Conservation (phyloP, 176 grass and related monocot genomes). For the Zoysia japonica region DNA sequence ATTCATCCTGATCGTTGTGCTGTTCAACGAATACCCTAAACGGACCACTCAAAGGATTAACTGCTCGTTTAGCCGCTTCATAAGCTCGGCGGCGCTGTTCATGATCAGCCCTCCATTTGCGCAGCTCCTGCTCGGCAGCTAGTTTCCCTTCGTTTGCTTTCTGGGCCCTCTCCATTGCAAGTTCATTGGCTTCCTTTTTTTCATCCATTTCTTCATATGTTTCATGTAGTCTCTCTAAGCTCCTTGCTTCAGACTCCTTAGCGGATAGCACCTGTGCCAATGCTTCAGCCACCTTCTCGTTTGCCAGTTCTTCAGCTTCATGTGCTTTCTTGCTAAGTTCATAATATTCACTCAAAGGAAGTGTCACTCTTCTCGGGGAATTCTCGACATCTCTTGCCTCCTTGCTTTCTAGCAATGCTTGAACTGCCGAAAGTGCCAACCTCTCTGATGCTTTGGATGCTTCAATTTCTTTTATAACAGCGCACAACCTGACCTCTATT, state of each 20-base stretch:
- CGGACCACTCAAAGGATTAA: slow-evolving; percentile 60
- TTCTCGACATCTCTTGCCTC: slow-evolving; percentile 40
- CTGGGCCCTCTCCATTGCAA: slow-evolving; percentile 58
- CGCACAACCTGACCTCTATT: slow-evolving; percentile 54
- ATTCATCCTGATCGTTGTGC: slow-evolving; percentile 36
- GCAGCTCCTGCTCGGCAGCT: slow-evolving; percentile 72
- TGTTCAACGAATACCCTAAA: slow-evolving; percentile 43
- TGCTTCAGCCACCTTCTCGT: slow-evolving; percentile 62
- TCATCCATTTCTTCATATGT: slow-evolving; percentile 59
- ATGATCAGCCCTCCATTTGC: slow-evolving; percentile 95
- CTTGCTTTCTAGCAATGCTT: slow-evolving; percentile 68
- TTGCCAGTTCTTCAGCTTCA: slow-evolving; percentile 81
- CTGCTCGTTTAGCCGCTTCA: slow-evolving; percentile 48
- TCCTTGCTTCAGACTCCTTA: slow-evolving; percentile 61
- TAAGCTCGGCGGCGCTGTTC: slow-evolving; percentile 69
- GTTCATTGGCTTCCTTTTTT: slow-evolving; percentile 60
- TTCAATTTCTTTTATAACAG: slow-evolving; percentile 80
- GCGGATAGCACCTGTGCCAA: slow-evolving; percentile 62
- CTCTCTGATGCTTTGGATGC: slow-evolving; percentile 65
- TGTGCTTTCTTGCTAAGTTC: slow-evolving; percentile 74
- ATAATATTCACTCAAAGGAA: slow-evolving; percentile 80
- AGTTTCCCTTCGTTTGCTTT: slow-evolving; percentile 80
- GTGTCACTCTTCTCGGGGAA: slow-evolving; percentile 58
- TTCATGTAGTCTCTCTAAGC: slow-evolving; percentile 56
- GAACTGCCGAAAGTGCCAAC: slow-evolving; percentile 63